Evolutionary conservation across 2,329 filamentous ascomycete species (phyloP), one percentile per base, ranked within the genome.

Genomic region (Neophaeococcomyces aloes): DNA sequence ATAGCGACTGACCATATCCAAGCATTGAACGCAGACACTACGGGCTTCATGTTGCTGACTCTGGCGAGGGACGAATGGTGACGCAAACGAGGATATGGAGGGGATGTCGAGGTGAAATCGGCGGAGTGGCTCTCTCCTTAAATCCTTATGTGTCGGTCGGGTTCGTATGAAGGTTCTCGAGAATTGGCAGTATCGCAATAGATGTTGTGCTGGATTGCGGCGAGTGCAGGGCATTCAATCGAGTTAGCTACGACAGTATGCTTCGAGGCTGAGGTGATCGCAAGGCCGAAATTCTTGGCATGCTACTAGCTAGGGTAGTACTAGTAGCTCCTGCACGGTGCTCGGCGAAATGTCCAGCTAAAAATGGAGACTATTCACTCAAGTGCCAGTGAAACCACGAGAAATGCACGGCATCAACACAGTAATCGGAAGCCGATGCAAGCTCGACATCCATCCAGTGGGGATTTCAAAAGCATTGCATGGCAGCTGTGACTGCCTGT

Each of bases 1-100:
- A 17, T 4, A 30, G 37, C 34, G 37, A 64, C 78, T 61, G 72
- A 95, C 88, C 88, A 94, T 71, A 81, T 86, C 87, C 88, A 95
- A 60, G 88, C 89, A 70, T 94, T 88, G 70, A 88, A 76, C 54
- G 86, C 81, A 61, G 86, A 83, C 57, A 96, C 85, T 61, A 96
- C 72, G 56, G 89, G 88, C 81, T 95, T 95, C 88, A 95, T 95
- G 61, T 59, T 77, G 70, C 65, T 55, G 55, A 10, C n/a, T 18
- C n/a, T 29, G 29, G 35, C n/a, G 14, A 30, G 15, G n/a, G 8
- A 7, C 29, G 34, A 25, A 32, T 33, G 33, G 17, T 39, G 32
- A 37, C 27, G 44, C n/a, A 37, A n/a, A 18, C 13, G 42, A 42
- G 14, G 14, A 14, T 23, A 3, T 29, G 19, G 39, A 23, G n/a